Conservation (phyloP, 2,329 filamentous ascomycete genomes). For the Cladosporium cucumerinum region DNA sequence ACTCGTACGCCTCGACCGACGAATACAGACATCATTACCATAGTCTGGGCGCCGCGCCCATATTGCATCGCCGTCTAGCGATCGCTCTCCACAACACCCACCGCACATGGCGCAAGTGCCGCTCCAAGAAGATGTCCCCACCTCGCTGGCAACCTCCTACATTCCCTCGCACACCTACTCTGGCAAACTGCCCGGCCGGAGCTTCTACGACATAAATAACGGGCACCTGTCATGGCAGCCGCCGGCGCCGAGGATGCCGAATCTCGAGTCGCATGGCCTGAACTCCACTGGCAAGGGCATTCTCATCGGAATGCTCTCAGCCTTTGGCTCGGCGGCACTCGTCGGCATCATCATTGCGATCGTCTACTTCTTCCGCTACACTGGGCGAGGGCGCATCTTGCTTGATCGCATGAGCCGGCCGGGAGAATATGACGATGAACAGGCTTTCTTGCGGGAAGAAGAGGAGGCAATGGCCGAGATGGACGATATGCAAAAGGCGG, state of each 20-base stretch:
- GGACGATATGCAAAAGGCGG: conserved; percentile 85
- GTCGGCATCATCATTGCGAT: conserved; percentile 75
- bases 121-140: conserved; percentile 22
- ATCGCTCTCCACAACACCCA: not conserved
- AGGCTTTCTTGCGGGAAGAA: conserved; percentile 90
- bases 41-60: not conserved
- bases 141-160: conserved; percentile 22
- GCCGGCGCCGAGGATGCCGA: not conserved
- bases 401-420: conserved; percentile 89
- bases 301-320: conserved; percentile 90
- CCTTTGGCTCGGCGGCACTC: conserved; percentile 84
- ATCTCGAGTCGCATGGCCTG: conserved; percentile 21
- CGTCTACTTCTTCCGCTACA: conserved; percentile 93
- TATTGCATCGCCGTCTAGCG: conserved; percentile 4
- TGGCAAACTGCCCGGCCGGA: conserved; percentile 1
- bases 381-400: conserved; percentile 80
- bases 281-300: conserved; percentile 64
- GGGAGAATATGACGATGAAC: conserved; percentile 96
- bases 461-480: conserved; percentile 90
- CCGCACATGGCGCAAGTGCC: conserved; percentile 28
- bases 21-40: not conserved
- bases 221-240: conserved; percentile 11
- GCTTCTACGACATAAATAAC: not conserved
- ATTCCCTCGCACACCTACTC: conserved; percentile 15
- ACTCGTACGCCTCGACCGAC: not conserved